Percentiles rank a stretch among this genome's conserved stretches.
Evolutionary conservation across 345 rosid genomes (phyloP).

Genomic region (Jatropha curcas): DNA sequence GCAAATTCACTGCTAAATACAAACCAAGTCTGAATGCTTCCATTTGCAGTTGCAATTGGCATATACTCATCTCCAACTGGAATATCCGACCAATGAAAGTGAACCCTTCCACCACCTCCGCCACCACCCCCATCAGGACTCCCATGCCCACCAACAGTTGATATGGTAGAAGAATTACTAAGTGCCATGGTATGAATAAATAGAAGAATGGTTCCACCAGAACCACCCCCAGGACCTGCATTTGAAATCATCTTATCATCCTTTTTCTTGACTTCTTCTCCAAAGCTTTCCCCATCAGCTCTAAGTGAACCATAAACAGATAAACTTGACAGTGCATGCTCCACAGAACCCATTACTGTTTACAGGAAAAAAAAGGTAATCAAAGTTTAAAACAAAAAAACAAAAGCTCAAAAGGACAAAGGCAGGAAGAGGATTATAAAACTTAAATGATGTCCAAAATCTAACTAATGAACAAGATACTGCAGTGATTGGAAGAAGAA

Average conservation of each 20-base stretch:
- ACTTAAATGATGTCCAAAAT: neutral
- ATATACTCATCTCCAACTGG: conserved; percentile 72
- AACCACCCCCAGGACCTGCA: conserved; percentile 88
- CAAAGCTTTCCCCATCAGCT: conserved; percentile 84
- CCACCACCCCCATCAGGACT: conserved; percentile 82
- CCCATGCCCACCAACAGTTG: conserved; percentile 81
- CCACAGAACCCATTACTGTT: conserved; percentile 91
- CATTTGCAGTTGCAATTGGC: conserved; percentile 76
- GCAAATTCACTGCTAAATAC: conserved; percentile 22
- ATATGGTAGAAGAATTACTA: conserved; percentile 53
- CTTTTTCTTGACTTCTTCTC: conserved; percentile 42
- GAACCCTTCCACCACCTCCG: conserved; percentile 95
- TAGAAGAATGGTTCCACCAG: conserved; percentile 89
- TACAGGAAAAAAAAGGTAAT: conserved; percentile 22
- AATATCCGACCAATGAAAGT: conserved; percentile 86
- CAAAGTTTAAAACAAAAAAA: neutral
- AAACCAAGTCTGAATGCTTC: conserved; percentile 70
- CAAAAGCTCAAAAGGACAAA: neutral
- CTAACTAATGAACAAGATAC: neutral
- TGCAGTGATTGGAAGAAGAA: neutral
- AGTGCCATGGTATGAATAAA: conserved; percentile 59
- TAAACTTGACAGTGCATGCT: conserved; percentile 77
- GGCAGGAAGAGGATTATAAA: neutral
- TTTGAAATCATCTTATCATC: conserved; percentile 36
- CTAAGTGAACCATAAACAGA: conserved; percentile 69